Percentiles rank a stretch among this genome's conserved stretches.
Conservation (phyloP, 2,329 filamentous ascomycete genomes). For the Sordariomycetes sp. region DNA sequence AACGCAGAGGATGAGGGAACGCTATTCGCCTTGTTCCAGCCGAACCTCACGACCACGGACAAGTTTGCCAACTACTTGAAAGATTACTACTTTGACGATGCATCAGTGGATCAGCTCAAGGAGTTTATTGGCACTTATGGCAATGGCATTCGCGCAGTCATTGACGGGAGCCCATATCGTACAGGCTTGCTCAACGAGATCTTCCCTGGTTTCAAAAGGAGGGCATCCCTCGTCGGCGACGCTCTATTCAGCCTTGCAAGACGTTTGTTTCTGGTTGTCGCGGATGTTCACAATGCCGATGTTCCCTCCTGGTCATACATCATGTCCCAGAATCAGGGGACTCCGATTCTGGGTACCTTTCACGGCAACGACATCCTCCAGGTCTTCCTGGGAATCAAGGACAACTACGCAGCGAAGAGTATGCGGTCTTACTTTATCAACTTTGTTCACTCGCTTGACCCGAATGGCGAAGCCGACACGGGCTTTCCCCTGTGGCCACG, state of each 20-base stretch:
- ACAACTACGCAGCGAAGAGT: constrained; percentile 34
- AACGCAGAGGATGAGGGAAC: constrained; percentile 60
- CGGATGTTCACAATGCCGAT: constrained; percentile 26
- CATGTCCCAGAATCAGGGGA: constrained; percentile 47
- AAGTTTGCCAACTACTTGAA: constrained; percentile 45
- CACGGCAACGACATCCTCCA: constrained; percentile 50
- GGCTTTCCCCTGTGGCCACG: constrained; percentile 13
- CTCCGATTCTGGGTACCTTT: constrained; percentile 54
- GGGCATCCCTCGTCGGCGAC: constrained; percentile 56
- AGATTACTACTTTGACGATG: constrained; percentile 37
- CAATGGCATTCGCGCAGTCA: constrained; percentile 34
- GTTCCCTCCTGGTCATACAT: constrained; percentile 54
- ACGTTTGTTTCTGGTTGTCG: constrained; percentile 32
- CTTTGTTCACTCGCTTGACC: constrained; percentile 49
- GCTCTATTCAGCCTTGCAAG: constrained; percentile 38
- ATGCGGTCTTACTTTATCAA: constrained; percentile 48
- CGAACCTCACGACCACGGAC: constrained; percentile 45
- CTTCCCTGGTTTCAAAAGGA: constrained; percentile 56
- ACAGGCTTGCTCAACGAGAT: constrained; percentile 48
- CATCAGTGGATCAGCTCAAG: constrained; percentile 26
- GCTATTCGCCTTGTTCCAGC: constrained; percentile 49
- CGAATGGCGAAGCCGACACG: constrained; percentile 33
- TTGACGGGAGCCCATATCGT: constrained; percentile 50
- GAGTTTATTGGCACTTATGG: constrained; percentile 46
- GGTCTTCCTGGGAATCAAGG: constrained; percentile 40